Evolutionary conservation across 2,329 filamentous ascomycete species (phyloP).

Genomic region (Aspergillus aculeatus): DNA sequence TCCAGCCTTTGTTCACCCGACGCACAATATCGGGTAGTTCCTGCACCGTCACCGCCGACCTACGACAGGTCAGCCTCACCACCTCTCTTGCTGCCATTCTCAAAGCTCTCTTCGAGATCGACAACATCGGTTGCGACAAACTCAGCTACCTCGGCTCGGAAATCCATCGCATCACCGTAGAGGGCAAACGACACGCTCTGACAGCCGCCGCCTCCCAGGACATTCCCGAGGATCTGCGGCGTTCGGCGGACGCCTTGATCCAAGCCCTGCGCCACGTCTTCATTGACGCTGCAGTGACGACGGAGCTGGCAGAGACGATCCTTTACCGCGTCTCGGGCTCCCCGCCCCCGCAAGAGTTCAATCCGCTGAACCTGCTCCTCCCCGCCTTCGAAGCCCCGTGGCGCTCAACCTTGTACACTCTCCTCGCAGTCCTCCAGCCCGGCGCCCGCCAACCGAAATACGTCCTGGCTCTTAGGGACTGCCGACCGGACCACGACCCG

Average conservation of each 20-base stretch:
- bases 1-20: neutral
- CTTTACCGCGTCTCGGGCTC: neutral
- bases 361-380: slow-evolving; percentile 1
- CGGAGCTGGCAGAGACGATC: neutral
- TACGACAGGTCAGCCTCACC: neutral
- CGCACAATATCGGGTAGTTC: neutral
- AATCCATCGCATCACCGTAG: neutral
- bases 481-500: neutral
- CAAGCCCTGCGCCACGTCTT: neutral
- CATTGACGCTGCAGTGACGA: neutral
- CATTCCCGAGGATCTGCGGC: neutral
- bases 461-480: neutral
- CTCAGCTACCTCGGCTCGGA: neutral
- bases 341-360: slow-evolving; percentile 1
- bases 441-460: neutral
- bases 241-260: neutral
- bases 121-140: neutral
- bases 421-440: neutral
- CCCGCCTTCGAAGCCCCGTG: slow-evolving; percentile 2
- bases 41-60: neutral
- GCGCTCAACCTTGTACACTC: neutral
- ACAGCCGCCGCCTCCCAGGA: neutral
- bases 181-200: neutral
- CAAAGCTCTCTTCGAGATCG: neutral
- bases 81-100: neutral